Conservation (phyloP, 768 basidiomycete genomes). For the Calocera viscosa region DNA sequence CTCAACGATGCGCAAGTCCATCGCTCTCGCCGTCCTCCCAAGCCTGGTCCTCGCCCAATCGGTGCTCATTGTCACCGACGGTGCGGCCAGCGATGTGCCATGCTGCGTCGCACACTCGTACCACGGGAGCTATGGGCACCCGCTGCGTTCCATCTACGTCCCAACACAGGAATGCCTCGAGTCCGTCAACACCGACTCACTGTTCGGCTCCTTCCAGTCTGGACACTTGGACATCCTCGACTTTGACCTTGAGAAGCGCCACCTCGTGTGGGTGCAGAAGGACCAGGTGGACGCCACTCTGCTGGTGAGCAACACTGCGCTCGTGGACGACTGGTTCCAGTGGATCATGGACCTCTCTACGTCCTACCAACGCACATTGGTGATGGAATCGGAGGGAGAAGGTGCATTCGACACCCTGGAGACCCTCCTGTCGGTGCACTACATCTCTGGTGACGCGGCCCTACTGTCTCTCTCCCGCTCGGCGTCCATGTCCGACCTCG, state of each 20-base stretch:
- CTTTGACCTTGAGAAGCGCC: background rate
- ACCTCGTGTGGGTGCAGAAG: background rate
- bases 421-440: background rate
- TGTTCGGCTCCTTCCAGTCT: background rate
- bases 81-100: background rate
- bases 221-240: background rate
- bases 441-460: background rate
- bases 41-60: background rate
- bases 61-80: background rate
- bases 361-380: background rate
- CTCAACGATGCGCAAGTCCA: background rate
- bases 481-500: background rate
- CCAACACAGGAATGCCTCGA: background rate
- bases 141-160: background rate
- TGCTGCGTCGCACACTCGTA: background rate
- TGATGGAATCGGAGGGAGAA: background rate
- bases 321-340: background rate
- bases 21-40: background rate
- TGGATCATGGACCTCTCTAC: constrained; percentile 1
- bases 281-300: background rate
- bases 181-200: background rate
- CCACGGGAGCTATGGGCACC: background rate
- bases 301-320: background rate
- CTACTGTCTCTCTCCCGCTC: background rate
- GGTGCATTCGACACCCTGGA: background rate